A percentile compares a stretch with the other conserved stretches of the same genome.
Conservation (phyloP, 2,329 filamentous ascomycete genomes). For the Erysiphe pisi region DNA sequence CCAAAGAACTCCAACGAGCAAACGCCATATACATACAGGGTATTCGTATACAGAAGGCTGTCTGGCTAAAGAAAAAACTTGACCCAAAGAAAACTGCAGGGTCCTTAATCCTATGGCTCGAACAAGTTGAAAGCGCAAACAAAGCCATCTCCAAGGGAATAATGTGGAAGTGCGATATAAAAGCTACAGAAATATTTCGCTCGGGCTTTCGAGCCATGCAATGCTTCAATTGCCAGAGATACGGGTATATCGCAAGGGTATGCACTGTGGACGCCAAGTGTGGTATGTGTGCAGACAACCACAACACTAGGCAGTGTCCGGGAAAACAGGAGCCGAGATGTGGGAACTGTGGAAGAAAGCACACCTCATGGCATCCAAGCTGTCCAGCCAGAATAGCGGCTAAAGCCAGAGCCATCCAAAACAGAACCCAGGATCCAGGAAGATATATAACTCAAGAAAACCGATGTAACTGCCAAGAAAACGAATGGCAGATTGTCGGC, state of each 20-base stretch:
- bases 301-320: background rate
- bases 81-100: background rate
- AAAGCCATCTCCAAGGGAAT: too few relatives aligned
- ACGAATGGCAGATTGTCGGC: background rate
- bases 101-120: background rate
- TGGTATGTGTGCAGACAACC: background rate
- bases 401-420: slow-evolving; percentile 1
- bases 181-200: background rate
- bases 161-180: too few relatives aligned
- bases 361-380: background rate
- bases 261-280: too few relatives aligned
- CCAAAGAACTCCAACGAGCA: background rate
- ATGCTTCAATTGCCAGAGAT: too few relatives aligned
- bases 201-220: background rate
- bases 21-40: background rate
- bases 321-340: background rate
- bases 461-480: background rate
- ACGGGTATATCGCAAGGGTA: too few relatives aligned
- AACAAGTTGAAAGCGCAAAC: too few relatives aligned
- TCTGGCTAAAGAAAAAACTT: slow-evolving; percentile 24
- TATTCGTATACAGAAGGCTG: background rate
- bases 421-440: background rate
- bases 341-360: slow-evolving; percentile 14
- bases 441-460: background rate
- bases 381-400: slow-evolving; percentile 8